Percentiles rank a stretch among this genome's conserved stretches.
Evolutionary conservation across 768 basidiomycete species (phyloP).

Genomic region (Lactarius pseudohatsudake): DNA sequence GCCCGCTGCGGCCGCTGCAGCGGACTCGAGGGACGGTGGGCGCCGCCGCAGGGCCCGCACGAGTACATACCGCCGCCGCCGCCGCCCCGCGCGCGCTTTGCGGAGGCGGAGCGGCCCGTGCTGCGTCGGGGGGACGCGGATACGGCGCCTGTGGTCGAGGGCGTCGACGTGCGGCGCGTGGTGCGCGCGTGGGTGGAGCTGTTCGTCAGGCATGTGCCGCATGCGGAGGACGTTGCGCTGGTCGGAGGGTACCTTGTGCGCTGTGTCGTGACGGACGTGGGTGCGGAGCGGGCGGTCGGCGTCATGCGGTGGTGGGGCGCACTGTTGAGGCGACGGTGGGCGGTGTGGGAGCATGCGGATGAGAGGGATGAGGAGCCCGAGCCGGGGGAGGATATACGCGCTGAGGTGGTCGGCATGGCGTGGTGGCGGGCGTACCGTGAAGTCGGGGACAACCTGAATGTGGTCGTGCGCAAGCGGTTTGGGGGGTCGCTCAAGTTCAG

Average conservation of each 20-base stretch:
- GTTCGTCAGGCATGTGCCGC: conserved; percentile 62
- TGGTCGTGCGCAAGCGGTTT: conserved; percentile 62
- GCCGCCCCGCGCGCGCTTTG: conserved; percentile 54
- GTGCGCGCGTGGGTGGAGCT: conserved; percentile 76
- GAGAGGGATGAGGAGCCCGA: conserved; percentile 38
- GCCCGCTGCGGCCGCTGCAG: conserved; percentile 54
- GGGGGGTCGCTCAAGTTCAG: conserved; percentile 68
- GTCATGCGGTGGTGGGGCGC: conserved; percentile 84
- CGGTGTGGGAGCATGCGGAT: conserved; percentile 46
- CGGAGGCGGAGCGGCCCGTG: conserved; percentile 55
- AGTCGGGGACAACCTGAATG: conserved; percentile 67
- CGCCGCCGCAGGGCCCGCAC: conserved; percentile 38
- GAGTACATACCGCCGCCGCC: conserved; percentile 47
- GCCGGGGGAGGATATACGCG: conserved; percentile 34
- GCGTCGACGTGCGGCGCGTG: conserved; percentile 68
- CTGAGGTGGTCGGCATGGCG: conserved; percentile 52
- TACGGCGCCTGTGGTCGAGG: conserved; percentile 55
- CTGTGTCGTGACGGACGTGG: conserved; percentile 67
- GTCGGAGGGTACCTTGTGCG: conserved; percentile 72
- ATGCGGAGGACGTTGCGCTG: conserved; percentile 69
- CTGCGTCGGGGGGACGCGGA: conserved; percentile 50
- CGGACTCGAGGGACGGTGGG: conserved; percentile 34
- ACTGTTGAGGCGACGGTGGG: conserved; percentile 65
- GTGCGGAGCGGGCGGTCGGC: conserved; percentile 66
- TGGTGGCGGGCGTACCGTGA: conserved; percentile 84